Conservation (phyloP, 1,284 basidiomycete species). For the Cryptococcus hybrid region DNA sequence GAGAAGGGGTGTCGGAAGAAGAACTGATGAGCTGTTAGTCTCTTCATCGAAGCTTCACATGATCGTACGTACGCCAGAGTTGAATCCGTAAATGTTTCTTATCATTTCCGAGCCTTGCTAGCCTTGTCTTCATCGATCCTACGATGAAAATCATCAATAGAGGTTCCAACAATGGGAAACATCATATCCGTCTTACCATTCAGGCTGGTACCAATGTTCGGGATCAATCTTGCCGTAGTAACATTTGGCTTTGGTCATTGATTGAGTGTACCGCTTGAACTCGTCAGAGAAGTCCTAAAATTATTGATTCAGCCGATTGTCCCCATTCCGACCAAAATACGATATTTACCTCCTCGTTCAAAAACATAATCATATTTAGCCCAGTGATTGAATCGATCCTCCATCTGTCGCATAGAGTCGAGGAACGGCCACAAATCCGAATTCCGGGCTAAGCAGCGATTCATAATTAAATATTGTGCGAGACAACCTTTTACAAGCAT, state of each 20-base stretch:
- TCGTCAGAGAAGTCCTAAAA: constrained; percentile 61
- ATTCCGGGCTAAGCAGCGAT: constrained; percentile 61
- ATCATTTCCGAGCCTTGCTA: constrained; percentile 65
- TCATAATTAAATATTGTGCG: background rate
- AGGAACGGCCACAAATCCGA: constrained; percentile 70
- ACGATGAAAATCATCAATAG: background rate
- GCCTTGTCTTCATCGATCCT: constrained; percentile 71
- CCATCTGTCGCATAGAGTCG: constrained; percentile 52
- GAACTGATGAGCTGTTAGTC: constrained; percentile 53
- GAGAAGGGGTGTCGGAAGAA: constrained; percentile 75
- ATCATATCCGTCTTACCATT: constrained; percentile 52
- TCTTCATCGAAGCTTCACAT: constrained; percentile 1
- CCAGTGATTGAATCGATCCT: constrained; percentile 67
- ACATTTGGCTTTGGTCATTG: constrained; percentile 64
- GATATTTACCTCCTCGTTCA: constrained; percentile 64
- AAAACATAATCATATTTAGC: constrained; percentile 80
- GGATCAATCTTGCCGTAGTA: constrained; percentile 78
- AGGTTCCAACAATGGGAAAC: background rate
- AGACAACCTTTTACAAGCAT: background rate
- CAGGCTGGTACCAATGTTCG: constrained; percentile 81
- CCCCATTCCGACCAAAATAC: no score
- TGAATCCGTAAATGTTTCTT: constrained; percentile 86
- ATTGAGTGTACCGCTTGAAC: constrained; percentile 70
- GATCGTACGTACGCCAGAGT: constrained; percentile 69
- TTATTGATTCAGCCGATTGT: background rate